Percentiles rank a stretch among this genome's conserved stretches.
Conservation (phyloP, 306 rosid genomes). For the Leucaena leucocephala region DNA sequence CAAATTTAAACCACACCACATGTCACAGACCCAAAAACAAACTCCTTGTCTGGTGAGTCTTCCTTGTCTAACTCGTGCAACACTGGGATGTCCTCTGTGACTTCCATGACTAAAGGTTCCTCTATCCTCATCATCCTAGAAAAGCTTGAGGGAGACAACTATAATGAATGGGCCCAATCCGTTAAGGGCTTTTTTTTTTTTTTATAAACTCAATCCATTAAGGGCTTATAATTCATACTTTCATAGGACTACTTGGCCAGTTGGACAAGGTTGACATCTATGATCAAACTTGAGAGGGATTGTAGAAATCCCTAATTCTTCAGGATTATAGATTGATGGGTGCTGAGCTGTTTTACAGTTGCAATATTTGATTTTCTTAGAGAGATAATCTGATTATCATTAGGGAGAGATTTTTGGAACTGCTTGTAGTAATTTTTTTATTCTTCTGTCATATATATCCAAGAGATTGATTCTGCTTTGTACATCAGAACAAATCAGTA, state of each 20-base stretch:
- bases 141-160: not conserved
- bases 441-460: not conserved
- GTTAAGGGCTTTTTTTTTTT: not conserved
- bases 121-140: not conserved
- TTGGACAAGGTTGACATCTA: not conserved
- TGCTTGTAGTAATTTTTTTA: not conserved
- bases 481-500: not conserved
- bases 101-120: too few species aligned
- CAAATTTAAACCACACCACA: not conserved
- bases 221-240: not conserved
- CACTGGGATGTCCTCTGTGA: too few species aligned
- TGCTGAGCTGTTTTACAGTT: not conserved
- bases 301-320: not conserved
- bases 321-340: not conserved
- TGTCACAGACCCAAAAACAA: not conserved
- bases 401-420: not conserved
- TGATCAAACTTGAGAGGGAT: not conserved
- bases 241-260: not conserved
- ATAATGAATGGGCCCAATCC: not conserved
- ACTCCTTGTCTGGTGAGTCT: too few species aligned
- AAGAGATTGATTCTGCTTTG: not conserved
- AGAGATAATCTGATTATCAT: not conserved
- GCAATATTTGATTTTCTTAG: not conserved
- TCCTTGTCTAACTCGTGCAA: too few species aligned
- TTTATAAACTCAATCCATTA: not conserved